These are phyloP conservation scores for Sporisorium reilianum DNA, from an alignment of 1,284 basidiomycete species.

Conservation along the genomic window DNA sequence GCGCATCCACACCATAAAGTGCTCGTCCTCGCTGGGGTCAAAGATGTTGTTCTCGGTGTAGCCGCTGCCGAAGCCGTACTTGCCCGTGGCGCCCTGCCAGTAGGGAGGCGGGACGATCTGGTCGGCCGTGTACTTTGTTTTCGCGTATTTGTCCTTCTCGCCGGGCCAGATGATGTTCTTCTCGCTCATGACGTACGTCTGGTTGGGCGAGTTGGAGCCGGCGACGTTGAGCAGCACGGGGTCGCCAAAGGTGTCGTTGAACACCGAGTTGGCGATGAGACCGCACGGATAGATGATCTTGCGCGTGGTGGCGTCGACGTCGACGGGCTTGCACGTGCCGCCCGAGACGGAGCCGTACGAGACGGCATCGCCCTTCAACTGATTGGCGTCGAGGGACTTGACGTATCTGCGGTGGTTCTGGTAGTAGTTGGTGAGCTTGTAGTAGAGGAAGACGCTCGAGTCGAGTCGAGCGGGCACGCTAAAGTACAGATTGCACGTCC, in stretches of 20 bases:
- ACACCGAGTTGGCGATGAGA: constrained; percentile 96
- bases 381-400: constrained; percentile 86
- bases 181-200: constrained; percentile 80
- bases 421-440: constrained; percentile 80
- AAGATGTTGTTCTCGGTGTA: constrained; percentile 81
- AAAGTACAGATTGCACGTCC: constrained; percentile 63
- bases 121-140: constrained; percentile 69
- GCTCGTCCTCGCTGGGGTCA: constrained; percentile 83
- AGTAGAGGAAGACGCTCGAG: constrained; percentile 89
- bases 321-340: constrained; percentile 91
- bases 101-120: constrained; percentile 92
- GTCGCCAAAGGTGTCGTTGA: constrained; percentile 89
- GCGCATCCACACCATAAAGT: constrained; percentile 99
- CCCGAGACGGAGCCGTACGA: constrained; percentile 70
- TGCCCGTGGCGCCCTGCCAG: constrained; percentile 72
- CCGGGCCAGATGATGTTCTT: constrained; percentile 93
- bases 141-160: constrained; percentile 86
- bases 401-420: constrained; percentile 99
- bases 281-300: constrained; percentile 85
- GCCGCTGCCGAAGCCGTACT: constrained; percentile 76
- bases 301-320: constrained; percentile 58
- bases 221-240: constrained; percentile 76
- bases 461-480: constrained; percentile 81
- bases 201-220: constrained; percentile 70
- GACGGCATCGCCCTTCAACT: constrained; percentile 83